These are phyloP conservation scores for Flaveria bidentis DNA, from an alignment of 129 eudicot species.

Conservation along the genomic window DNA sequence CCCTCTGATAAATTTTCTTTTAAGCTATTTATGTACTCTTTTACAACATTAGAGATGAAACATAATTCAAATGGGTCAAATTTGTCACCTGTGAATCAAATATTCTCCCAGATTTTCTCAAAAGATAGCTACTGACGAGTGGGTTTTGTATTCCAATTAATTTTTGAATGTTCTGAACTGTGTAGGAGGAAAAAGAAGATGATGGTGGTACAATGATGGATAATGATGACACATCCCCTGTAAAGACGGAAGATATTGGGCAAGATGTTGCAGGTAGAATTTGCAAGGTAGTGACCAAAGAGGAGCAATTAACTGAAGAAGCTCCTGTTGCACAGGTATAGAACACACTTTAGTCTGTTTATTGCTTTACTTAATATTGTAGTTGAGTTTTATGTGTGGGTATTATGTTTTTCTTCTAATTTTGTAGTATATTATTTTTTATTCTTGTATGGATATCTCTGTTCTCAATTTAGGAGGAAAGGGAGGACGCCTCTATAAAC, in stretches of 20 bases:
- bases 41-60: background rate
- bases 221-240: slow-evolving; percentile 15
- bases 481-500: slow-evolving; percentile 18
- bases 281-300: slow-evolving; percentile 16
- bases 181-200: slow-evolving; percentile 29
- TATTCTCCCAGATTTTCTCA: background rate
- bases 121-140: background rate
- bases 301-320: slow-evolving; percentile 20
- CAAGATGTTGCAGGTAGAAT: background rate
- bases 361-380: background rate
- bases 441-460: background rate
- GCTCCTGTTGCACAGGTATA: slow-evolving; percentile 31
- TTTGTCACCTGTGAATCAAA: background rate
- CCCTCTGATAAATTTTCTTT: background rate
- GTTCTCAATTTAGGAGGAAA: slow-evolving; percentile 26
- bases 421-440: background rate
- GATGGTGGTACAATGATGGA: background rate
- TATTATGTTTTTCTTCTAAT: background rate
- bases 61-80: background rate
- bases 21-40: background rate
- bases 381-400: background rate
- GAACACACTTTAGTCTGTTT: background rate
- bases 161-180: background rate
- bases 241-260: slow-evolving; percentile 5
- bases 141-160: background rate